Percentiles rank a stretch among this genome's conserved stretches.
phyloP scores from a whole-genome alignment of 371 early-diverging fungal genomes.

The Lichtheimia ramosa region DNA sequence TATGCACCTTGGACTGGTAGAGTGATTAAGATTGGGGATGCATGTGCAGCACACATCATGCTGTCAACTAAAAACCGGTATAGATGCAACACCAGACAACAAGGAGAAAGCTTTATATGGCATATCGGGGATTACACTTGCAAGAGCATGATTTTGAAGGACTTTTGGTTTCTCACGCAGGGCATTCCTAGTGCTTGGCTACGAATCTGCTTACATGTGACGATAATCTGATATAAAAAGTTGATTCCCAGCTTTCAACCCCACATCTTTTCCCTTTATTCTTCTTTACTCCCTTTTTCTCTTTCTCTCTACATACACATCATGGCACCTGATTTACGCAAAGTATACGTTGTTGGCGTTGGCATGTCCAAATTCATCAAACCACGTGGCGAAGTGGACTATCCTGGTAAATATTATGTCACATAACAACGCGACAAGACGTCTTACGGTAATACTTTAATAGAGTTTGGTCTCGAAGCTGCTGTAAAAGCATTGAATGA shows the following conservation, averaged over 20 bases:
- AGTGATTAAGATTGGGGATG: too few relatives aligned
- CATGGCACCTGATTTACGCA: not conserved
- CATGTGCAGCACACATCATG: too few relatives aligned
- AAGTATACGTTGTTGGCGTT: constrained; percentile 58
- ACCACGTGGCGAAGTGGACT: constrained; percentile 60
- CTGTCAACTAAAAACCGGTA: too few relatives aligned
- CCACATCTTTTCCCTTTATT: constrained; percentile 1
- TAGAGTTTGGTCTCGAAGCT: constrained; percentile 74
- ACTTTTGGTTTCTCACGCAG: too few relatives aligned
- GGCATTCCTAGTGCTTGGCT: too few relatives aligned
- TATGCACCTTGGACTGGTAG: too few relatives aligned
- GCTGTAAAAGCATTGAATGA: constrained; percentile 76
- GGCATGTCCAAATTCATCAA: constrained; percentile 74
- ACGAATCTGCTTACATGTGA: constrained; percentile 3
- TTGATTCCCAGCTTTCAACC: constrained; percentile 1
- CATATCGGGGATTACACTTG: too few relatives aligned
- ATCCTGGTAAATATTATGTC: constrained; percentile 44
- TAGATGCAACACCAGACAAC: too few relatives aligned
- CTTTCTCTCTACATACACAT: not conserved
- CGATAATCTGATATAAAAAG: not conserved
- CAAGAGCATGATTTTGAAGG: too few relatives aligned
- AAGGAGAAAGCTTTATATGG: too few relatives aligned
- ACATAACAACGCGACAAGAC: not conserved
- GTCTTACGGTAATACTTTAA: not conserved
- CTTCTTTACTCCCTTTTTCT: not conserved